Conservation (phyloP, 306 rosid genomes). For the Acacia acuminata region DNA sequence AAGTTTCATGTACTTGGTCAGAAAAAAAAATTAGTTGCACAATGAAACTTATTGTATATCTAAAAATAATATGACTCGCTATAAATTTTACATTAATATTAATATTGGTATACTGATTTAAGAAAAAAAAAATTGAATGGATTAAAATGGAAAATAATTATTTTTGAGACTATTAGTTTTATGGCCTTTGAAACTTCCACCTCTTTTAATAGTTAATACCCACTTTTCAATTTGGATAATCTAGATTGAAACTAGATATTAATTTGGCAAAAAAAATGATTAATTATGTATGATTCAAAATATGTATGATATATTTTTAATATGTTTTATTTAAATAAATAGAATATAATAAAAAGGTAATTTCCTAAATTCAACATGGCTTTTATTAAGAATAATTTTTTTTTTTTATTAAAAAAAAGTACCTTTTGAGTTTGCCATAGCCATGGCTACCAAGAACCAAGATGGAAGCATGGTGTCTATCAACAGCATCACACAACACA, state of each 20-base stretch:
- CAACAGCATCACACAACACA: slow-evolving; percentile 25
- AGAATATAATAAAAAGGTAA: too few species aligned
- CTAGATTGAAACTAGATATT: too few species aligned
- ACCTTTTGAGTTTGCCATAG: slow-evolving; percentile 70
- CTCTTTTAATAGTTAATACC: background rate
- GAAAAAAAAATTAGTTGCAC: too few species aligned
- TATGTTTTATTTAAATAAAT: too few species aligned
- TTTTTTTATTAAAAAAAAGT: too few species aligned
- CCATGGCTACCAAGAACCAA: slow-evolving; percentile 70
- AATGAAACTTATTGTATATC: too few species aligned
- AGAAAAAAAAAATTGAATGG: background rate
- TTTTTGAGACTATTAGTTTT: background rate
- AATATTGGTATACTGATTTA: too few species aligned
- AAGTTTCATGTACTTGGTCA: background rate
- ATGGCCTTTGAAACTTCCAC: background rate
- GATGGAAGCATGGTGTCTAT: slow-evolving; percentile 53
- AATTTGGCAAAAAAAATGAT: too few species aligned
- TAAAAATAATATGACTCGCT: background rate
- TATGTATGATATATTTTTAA: too few species aligned
- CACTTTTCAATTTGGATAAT: background rate
- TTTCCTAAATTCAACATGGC: background rate
- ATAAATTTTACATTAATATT: too few species aligned
- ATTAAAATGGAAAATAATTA: background rate
- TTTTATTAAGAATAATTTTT: background rate
- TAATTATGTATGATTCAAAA: background rate